phyloP scores from a whole-genome alignment of 176 grass and related monocot genomes.

The Avena sativa region DNA sequence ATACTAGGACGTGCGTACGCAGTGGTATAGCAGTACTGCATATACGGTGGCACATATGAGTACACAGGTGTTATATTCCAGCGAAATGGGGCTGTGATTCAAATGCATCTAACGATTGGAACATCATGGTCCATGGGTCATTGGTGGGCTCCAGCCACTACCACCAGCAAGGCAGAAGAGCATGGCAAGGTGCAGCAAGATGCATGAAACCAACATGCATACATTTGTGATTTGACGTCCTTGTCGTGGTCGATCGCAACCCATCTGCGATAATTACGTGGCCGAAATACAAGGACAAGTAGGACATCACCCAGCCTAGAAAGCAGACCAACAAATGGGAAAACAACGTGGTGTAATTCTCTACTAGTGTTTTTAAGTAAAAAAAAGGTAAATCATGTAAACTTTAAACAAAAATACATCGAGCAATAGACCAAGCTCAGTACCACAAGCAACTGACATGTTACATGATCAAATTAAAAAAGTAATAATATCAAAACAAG shows the following conservation, averaged over 20 bases:
- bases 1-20: neutral
- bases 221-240: neutral
- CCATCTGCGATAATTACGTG: neutral
- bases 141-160: neutral
- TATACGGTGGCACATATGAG: neutral
- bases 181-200: neutral
- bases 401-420: too few species aligned
- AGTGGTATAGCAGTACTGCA: too few species aligned
- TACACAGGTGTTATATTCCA: neutral
- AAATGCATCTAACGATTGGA: neutral
- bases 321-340: conserved; percentile 5
- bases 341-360: conserved; percentile 32
- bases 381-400: too few species aligned
- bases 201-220: neutral
- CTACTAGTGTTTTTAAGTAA: too few species aligned
- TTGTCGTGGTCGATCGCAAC: neutral
- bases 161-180: conserved; percentile 7
- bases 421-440: too few species aligned
- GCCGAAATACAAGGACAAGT: neutral
- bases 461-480: too few species aligned
- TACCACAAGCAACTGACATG: too few species aligned
- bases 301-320: conserved; percentile 30
- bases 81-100: neutral
- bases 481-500: too few species aligned
- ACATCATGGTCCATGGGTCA: conserved; percentile 27